Base-by-base conservation (phyloP, 352 stramenopile genomes). In the Chrysophaeum taylorii region DNA sequence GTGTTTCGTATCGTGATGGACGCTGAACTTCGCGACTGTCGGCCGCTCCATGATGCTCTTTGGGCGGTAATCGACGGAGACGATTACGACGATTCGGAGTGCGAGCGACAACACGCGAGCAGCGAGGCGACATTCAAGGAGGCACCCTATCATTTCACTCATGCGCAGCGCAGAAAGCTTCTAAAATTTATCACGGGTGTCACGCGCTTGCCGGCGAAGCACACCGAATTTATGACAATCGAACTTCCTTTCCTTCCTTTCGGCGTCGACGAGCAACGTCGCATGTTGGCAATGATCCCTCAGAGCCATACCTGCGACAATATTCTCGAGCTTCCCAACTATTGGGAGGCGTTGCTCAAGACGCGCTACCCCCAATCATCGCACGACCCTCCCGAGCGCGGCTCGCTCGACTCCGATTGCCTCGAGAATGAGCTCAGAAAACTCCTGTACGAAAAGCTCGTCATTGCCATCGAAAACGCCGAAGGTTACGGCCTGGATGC, bases 231-330 rank as follows among this genome's bases (percentile, higher is more conserved):
- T 45, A 53, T 81, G 2, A 74, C 74, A 0, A 75, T 81, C 25
- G 76, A 81, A 66, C 57, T 78, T 29, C 72, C 63, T 2, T 71
- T 71, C 42, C 35, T 75, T 1, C 69, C 72, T 2, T 42, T 64
- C 23, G 66, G 42, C 4, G 52, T 69, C 21, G 62, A 76, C 33
- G 71, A 73, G 45, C 66, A 69, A 14, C 15, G 45, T 61, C 71
- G 23, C n/a, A 67, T 76, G n/a, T 67, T 81, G 12, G 69, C 70
- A 25, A 70, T 71, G 63, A 57, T 81, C 23, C 76, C 72, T 2
- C 75, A 71, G 29, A 69, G 70, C 15, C 76, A 81, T 60, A 81
- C 76, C 7, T 81, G 76, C 42, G 76, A 81, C 69, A 81, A 79
- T 33, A 48, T 81, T 25, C 38, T 81, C 37, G 76, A 81, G 61